A percentile compares a stretch with the other conserved stretches of the same genome.
Conservation (phyloP, 495 filamentous ascomycete genomes). For the Talaromyces ruber region DNA sequence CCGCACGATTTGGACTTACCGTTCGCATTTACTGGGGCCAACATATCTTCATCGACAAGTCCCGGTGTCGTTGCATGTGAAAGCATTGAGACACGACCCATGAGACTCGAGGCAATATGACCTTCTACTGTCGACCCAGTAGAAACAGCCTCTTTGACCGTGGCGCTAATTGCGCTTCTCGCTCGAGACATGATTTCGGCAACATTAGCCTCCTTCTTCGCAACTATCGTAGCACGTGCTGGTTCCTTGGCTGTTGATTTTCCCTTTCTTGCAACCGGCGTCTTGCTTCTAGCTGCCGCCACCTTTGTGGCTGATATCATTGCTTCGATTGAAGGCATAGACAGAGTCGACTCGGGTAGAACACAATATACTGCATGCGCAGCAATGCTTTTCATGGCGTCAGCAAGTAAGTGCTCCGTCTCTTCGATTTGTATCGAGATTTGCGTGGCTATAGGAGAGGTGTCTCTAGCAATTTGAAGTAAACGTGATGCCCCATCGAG, state of each 20-base stretch:
- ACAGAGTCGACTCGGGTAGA: conserved; percentile 84
- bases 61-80: conserved; percentile 31
- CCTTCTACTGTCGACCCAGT: conserved; percentile 39
- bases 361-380: conserved; percentile 80
- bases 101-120: conserved; percentile 33
- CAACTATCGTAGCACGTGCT: conserved; percentile 4
- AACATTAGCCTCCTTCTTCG: conserved; percentile 30
- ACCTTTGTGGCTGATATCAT: not conserved
- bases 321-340: conserved; percentile 55
- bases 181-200: conserved; percentile 33
- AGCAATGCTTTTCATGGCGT: conserved; percentile 58
- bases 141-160: conserved; percentile 28
- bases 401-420: conserved; percentile 41
- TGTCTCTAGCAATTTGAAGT: conserved; percentile 25
- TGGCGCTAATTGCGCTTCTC: conserved; percentile 25
- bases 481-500: conserved; percentile 29
- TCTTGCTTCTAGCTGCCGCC: not conserved
- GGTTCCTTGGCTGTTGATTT: conserved; percentile 2
- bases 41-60: conserved; percentile 18
- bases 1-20: conserved; percentile 15
- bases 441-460: conserved; percentile 27
- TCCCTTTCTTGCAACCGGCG: not conserved
- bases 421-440: conserved; percentile 34
- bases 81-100: conserved; percentile 40
- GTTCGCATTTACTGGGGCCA: conserved; percentile 36